Evolutionary conservation across 208 protist genomes (phyloP), one percentile per base, ranked within the genome.

Genomic region (Angomonas desouzai): DNA sequence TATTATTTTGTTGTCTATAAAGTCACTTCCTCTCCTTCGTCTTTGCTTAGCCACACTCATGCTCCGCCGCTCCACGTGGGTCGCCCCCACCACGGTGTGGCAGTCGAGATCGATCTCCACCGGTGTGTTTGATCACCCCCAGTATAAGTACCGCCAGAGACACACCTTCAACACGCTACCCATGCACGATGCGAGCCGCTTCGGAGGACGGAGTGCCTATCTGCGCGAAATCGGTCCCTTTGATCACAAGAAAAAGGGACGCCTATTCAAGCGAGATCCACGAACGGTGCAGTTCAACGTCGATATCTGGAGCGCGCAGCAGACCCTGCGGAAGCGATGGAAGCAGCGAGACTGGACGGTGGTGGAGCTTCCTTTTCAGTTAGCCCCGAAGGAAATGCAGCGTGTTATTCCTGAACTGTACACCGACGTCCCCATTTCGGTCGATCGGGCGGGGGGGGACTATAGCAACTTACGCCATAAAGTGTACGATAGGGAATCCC

Each of bases 311-410:
- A 69, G 68, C n/a, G 91, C 91, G 7, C 88, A 96, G 72, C 85
- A 93, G 62, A 84, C 88, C 30, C 70, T 93, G 63, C 84, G 91
- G 25, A 90, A 91, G 72, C 62, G 68, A n/a, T 96, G 91, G 91
- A 96, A 94, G 70, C 66, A 73, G 38, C 73, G 91, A 0, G 91
- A 96, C 61, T 96, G 85, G 83, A 81, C 91, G 20, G 86, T 96
- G 48, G 74, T 94, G 32, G 87, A 96, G 74, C 61, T 96, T 62
- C 91, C 91, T 0, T 96, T 91, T 49, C 67, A 69, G 13, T 40
- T 88, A 20, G 91, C 87, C 1, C 91, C 91, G n/a, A n/a, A 27
- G 32, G 80, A 84, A 67, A 63, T 92, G 70, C 91, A 85, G 57
- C 80, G 85, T 9, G 91, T 96, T 0, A 70, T 96, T n/a, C 91